Conservation (phyloP, 352 stramenopile genomes). For the Globisporangium okanoganense region DNA sequence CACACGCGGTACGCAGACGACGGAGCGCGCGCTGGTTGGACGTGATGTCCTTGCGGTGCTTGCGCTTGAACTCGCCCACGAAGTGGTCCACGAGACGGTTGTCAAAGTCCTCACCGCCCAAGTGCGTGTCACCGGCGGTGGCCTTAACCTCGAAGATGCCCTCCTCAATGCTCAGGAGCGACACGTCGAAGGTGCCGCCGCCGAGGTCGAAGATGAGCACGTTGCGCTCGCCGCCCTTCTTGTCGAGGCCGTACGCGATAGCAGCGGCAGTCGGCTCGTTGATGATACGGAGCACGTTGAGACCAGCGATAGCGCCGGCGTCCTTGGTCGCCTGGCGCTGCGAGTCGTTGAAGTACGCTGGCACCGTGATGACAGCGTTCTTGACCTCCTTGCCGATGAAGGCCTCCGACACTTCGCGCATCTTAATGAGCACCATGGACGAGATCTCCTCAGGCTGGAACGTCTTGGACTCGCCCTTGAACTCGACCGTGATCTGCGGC, state of each 20-base stretch:
- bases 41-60: slow-evolving; percentile 78
- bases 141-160: slow-evolving; percentile 94
- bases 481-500: slow-evolving; percentile 69
- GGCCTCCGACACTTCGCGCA: slow-evolving; percentile 56
- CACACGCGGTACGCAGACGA: slow-evolving; percentile 88
- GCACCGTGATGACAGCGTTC: slow-evolving; percentile 92
- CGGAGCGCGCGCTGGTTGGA: slow-evolving; percentile 82
- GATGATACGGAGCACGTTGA: slow-evolving; percentile 95
- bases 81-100: slow-evolving; percentile 91
- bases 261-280: slow-evolving; percentile 96
- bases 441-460: slow-evolving; percentile 82
- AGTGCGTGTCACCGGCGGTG: slow-evolving; percentile 88
- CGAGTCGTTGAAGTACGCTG: slow-evolving; percentile 97
- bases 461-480: slow-evolving; percentile 63
- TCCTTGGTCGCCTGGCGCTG: slow-evolving; percentile 95
- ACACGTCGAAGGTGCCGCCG: slow-evolving; percentile 94
- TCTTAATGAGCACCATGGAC: slow-evolving; percentile 73
- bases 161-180: slow-evolving; percentile 88
- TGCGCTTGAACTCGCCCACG: slow-evolving; percentile 84
- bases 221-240: slow-evolving; percentile 92
- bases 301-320: slow-evolving; percentile 86
- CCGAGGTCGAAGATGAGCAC: slow-evolving; percentile 97
- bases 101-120: slow-evolving; percentile 92
- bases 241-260: slow-evolving; percentile 95
- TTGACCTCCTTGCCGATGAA: slow-evolving; percentile 61